Base-by-base conservation (phyloP, 2,329 filamentous ascomycete genomes). In the Herpotrichia juniperi region DNA sequence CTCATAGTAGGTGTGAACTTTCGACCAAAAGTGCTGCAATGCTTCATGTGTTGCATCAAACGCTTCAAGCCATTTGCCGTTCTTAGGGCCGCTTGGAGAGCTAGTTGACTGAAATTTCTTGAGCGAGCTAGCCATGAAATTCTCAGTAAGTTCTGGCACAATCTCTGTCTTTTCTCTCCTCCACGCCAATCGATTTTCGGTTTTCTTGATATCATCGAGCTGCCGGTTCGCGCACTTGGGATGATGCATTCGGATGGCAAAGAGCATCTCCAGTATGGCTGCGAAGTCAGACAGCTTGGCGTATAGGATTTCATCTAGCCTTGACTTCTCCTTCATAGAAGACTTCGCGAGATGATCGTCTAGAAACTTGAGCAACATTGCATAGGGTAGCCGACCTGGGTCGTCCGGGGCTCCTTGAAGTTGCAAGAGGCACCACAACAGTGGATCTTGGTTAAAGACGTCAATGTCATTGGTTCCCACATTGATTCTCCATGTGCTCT, bases 291-390 rank as follows among this genome's bases (percentile, higher is more conserved):
- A 63, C 1, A 64, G 32, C 14, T 48, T 54, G 8, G 59, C 51
- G 22, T 57, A 59, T 1, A 64, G 42, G 11, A 57, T 35, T 12
- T 54, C 55, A 31, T 62, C 57, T 6, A 64, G 26, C 2, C 54
- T 42, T 6, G 47, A 35, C 10, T 54, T 48, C 17, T 63, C 58
- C 8, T 30, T 34, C 1, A 31, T 11, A 4, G 30, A 17, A 8
- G 48, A 12, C 4, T 16, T 43, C 24, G 42, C 43, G 11, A 63
- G 51, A 42, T 63, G 53, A 10, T 59, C 50, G 28, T 61, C 56
- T 1, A 64, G 50, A 25, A 59, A 47, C 10, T 46, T 50, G 17
- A 63, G 48, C 3, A 64, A 25, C 43, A 58, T 47, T 3, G 37
- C 48, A 24, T 54, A 51, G 12, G 30, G 47, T 12, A 56, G 54